Percentiles rank a stretch among this genome's conserved stretches.
Evolutionary conservation across 768 basidiomycete species (phyloP).

Genomic region (Rhodotorula taiwanensis): DNA sequence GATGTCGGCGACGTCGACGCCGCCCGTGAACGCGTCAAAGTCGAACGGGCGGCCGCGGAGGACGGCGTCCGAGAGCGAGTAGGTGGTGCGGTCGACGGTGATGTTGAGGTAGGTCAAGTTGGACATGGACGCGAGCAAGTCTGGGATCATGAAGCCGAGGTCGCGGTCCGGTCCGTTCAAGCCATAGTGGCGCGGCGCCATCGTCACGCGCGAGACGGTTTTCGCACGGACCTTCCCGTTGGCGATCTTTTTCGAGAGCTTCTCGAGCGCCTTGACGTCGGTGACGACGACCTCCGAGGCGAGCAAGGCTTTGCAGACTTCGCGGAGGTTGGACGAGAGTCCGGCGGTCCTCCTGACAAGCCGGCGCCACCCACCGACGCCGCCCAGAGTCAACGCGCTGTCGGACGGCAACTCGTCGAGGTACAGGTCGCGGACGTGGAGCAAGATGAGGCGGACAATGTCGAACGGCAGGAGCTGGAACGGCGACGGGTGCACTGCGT

Average conservation of each 20-base stretch:
- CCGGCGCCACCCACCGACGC: not conserved
- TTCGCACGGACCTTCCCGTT: not conserved
- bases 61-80: no score
- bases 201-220: not conserved
- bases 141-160: conserved; percentile 15
- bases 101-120: conserved; percentile 7
- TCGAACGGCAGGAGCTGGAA: conserved; percentile 7
- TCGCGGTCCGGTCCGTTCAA: not conserved
- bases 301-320: not conserved
- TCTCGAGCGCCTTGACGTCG: not conserved
- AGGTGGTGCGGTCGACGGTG: not conserved
- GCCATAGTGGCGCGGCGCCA: not conserved
- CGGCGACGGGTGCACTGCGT: not conserved
- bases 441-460: conserved; percentile 13
- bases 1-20: conserved; percentile 1
- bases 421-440: not conserved
- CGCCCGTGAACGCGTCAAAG: conserved; percentile 11
- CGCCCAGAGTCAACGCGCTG: not conserved
- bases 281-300: conserved; percentile 2
- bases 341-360: accelerated
- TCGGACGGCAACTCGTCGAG: not conserved
- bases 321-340: not conserved
- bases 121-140: not conserved
- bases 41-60: not conserved
- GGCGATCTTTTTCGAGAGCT: not conserved